phyloP scores from a whole-genome alignment of 257 asterid genomes.

The Solanum pennellii region DNA sequence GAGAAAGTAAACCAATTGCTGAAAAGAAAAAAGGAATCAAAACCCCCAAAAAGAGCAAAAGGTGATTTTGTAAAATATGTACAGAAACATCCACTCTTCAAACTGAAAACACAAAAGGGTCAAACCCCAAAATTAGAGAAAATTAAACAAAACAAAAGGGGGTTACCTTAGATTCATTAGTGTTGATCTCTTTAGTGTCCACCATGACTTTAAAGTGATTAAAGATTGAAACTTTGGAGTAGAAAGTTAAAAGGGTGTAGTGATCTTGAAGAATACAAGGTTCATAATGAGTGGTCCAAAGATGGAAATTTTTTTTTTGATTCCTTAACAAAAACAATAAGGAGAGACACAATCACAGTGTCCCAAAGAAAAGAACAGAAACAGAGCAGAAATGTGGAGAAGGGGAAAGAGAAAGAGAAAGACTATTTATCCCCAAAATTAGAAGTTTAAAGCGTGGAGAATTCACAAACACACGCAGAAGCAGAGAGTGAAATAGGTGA shows the following conservation, averaged over 20 bases:
- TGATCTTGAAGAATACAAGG: conserved; percentile 15
- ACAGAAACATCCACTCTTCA: conserved; percentile 5
- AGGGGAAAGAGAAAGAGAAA: not conserved
- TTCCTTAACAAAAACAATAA: conserved; percentile 8
- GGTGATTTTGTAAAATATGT: not conserved
- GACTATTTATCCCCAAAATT: not conserved
- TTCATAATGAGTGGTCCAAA: conserved; percentile 12
- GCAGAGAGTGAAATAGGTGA: not conserved
- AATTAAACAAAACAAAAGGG: not conserved
- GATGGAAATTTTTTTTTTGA: too few relatives aligned
- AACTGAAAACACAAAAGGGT: conserved; percentile 5
- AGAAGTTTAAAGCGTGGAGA: not conserved
- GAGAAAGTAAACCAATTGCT: conserved; percentile 8
- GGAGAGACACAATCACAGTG: conserved; percentile 10
- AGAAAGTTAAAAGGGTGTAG: not conserved
- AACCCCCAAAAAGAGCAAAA: conserved; percentile 15
- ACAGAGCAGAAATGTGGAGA: not conserved
- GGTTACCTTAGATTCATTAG: conserved; percentile 41
- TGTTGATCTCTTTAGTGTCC: conserved; percentile 34
- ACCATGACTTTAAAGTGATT: conserved; percentile 13
- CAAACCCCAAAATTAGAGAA: conserved; percentile 2
- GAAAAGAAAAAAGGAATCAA: conserved; percentile 8
- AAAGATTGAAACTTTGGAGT: not conserved
- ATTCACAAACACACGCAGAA: not conserved
- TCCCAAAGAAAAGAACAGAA: not conserved